Percentiles rank a stretch among this genome's conserved stretches.
These are phyloP conservation scores for Entomortierella chlamydospora DNA, from an alignment of 192 early-diverging fungal genomes.

Conservation along the genomic window DNA sequence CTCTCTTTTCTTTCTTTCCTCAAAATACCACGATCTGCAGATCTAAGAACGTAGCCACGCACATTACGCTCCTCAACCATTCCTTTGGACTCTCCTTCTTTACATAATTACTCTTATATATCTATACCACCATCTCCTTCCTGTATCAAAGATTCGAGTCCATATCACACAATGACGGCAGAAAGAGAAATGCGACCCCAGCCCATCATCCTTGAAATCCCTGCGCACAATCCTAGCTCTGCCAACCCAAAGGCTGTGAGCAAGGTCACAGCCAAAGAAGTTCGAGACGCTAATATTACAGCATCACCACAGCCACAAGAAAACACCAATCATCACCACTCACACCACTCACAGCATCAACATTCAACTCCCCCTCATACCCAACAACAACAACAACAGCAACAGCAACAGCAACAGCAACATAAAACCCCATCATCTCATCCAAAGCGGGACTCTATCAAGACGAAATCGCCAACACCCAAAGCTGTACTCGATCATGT, in stretches of 20 bases:
- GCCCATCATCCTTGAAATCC: conserved; percentile 20
- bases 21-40: no score
- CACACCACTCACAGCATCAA: conserved; percentile 10
- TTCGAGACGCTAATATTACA: conserved; percentile 27
- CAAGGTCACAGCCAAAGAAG: conserved; percentile 1
- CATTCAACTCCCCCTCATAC: conserved; percentile 4
- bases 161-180: conserved; percentile 16
- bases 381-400: conserved; percentile 5
- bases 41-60: not conserved
- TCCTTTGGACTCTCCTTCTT: not conserved
- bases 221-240: conserved; percentile 18
- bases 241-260: not conserved
- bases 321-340: conserved; percentile 19
- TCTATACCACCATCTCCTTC: not conserved
- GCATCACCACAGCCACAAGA: conserved; percentile 45
- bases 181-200: conserved; percentile 33
- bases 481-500: conserved; percentile 53
- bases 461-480: conserved; percentile 29
- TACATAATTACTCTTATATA: not conserved
- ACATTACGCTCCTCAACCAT: not conserved
- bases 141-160: not conserved
- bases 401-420: conserved; percentile 16
- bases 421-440: conserved; percentile 11
- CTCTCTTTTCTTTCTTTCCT: not conserved
- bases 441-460: conserved; percentile 29